phyloP scores from a whole-genome alignment of 1,284 basidiomycete species.

The Butyriboletus regius region DNA sequence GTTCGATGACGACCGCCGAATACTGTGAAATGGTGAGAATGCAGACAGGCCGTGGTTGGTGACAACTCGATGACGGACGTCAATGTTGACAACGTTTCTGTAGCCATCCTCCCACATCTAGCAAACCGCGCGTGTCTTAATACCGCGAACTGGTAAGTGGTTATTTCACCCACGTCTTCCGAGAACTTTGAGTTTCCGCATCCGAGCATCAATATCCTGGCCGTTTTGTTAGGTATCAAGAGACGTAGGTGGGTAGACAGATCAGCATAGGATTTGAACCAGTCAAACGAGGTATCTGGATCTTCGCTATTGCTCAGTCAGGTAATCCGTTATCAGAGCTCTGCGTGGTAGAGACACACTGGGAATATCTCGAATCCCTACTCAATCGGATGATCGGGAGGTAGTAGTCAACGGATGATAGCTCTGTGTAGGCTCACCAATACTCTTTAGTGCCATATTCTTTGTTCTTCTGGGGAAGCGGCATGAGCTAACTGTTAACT shows the following conservation, averaged over 20 bases:
- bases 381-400: background rate
- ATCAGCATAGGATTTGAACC: constrained; percentile 74
- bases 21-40: constrained; percentile 46
- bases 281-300: constrained; percentile 69
- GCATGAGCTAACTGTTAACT: constrained; percentile 6
- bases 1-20: constrained; percentile 71
- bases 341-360: constrained; percentile 13
- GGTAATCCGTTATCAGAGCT: background rate
- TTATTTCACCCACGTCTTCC: constrained; percentile 50
- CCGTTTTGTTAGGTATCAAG: constrained; percentile 57
- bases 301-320: constrained; percentile 44
- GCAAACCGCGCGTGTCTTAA: background rate
- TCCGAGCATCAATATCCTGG: constrained; percentile 78
- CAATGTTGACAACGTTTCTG: constrained; percentile 74
- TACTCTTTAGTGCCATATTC: constrained; percentile 28
- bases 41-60: background rate
- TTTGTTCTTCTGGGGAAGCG: constrained; percentile 18
- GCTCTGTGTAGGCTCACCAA: constrained; percentile 20
- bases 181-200: constrained; percentile 84
- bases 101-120: constrained; percentile 91
- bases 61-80: constrained; percentile 44
- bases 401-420: background rate
- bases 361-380: constrained; percentile 28
- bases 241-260: constrained; percentile 53
- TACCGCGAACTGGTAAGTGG: background rate